Conservation (phyloP, 192 early-diverging fungal genomes). For the Polychytrium aggregatum region DNA sequence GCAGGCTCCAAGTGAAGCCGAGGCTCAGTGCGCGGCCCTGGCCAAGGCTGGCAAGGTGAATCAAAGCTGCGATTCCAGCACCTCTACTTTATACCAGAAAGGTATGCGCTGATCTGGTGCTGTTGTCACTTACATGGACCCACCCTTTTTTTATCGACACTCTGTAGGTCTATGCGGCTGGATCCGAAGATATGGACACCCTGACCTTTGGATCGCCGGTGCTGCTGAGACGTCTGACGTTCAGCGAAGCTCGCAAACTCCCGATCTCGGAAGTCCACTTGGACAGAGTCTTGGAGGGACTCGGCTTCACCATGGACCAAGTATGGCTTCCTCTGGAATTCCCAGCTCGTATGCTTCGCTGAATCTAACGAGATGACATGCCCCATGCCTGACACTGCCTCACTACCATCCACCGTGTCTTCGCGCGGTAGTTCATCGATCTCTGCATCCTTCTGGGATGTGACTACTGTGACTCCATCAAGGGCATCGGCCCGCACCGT, state of each 20-base stretch:
- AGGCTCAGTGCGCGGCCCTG: conserved; percentile 92
- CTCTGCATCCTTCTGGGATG: conserved; percentile 94
- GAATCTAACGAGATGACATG: background rate
- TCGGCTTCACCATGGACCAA: conserved; percentile 62
- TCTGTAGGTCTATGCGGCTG: conserved; percentile 76
- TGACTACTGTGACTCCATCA: conserved; percentile 94
- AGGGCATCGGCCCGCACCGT: conserved; percentile 78
- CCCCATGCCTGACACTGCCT: background rate
- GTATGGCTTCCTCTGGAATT: conserved; percentile 20
- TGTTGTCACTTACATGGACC: no score
- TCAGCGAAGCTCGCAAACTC: conserved; percentile 78
- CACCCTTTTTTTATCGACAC: background rate
- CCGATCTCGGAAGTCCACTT: conserved; percentile 83
- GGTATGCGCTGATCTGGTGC: no score
- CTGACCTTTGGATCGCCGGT: conserved; percentile 86
- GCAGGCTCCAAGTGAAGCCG: conserved; percentile 93
- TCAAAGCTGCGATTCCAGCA: no score
- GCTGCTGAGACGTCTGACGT: conserved; percentile 84
- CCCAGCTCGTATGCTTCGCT: background rate
- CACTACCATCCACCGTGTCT: no score
- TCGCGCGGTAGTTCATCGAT: conserved; percentile 99
- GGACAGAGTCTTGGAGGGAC: conserved; percentile 67
- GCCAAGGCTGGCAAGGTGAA: conserved; percentile 67
- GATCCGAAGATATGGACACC: conserved; percentile 98
- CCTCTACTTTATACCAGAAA: no score